Evolutionary conservation across 768 basidiomycete species (phyloP).

Genomic region (Lentinula sp.): DNA sequence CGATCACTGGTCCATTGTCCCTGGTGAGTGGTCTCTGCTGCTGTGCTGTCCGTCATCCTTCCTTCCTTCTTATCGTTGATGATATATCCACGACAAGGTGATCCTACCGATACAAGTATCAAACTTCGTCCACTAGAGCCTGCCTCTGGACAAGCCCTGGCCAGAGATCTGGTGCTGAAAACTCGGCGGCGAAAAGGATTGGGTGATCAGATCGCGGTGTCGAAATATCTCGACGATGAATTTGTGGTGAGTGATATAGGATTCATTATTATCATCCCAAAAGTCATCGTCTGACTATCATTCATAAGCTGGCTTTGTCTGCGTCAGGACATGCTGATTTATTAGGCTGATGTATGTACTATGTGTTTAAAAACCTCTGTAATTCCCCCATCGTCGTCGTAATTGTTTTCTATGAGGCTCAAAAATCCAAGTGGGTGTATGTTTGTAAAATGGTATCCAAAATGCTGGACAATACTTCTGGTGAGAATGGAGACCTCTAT

Average conservation of each 20-base stretch:
- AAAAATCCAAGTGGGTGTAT: not conserved
- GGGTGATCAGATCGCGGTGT: conserved; percentile 94
- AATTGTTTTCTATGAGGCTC: not conserved
- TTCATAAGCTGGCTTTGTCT: conserved; percentile 75
- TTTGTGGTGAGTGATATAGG: conserved; percentile 77
- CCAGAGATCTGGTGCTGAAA: conserved; percentile 92
- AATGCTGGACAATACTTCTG: no score
- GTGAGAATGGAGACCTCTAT: no score
- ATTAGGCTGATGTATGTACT: conserved; percentile 47
- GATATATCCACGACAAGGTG: conserved; percentile 46
- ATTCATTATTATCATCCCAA: not conserved
- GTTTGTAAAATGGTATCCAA: no score
- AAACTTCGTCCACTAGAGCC: conserved; percentile 95
- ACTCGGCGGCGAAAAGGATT: conserved; percentile 94
- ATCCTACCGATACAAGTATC: conserved; percentile 96
- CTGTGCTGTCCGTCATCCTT: not conserved
- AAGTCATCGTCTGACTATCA: conserved; percentile 4
- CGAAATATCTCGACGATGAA: conserved; percentile 96
- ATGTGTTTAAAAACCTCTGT: not conserved
- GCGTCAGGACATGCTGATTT: conserved; percentile 96
- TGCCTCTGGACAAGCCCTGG: conserved; percentile 92
- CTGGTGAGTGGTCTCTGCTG: conserved; percentile 47
- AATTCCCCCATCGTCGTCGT: not conserved
- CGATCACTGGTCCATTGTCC: conserved; percentile 99
- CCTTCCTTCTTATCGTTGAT: not conserved